Evolutionary conservation across 148 eudicot genomes (phyloP).

Genomic region (Persicaria tinctoria): DNA sequence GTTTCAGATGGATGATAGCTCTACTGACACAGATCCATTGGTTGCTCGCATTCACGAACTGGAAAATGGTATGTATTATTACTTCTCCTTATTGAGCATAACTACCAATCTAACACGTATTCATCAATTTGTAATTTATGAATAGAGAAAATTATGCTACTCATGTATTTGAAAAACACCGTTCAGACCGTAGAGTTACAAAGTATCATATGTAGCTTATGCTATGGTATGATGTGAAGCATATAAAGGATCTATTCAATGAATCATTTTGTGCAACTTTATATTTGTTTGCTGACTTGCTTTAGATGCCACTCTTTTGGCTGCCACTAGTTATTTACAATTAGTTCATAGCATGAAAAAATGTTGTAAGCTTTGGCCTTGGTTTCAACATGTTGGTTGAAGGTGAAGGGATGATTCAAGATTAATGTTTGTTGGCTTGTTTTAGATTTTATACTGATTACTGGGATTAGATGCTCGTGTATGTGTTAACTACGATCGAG

Average conservation of each 20-base stretch:
- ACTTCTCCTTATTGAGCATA: not conserved
- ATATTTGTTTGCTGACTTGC: not conserved
- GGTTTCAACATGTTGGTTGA: not conserved
- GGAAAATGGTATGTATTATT: slow-evolving; percentile 52
- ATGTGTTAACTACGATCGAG: not conserved
- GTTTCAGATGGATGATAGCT: slow-evolving; percentile 45
- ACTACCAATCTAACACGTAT: not conserved
- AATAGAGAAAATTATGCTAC: not conserved
- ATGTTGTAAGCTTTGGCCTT: not conserved
- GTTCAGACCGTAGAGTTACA: not conserved
- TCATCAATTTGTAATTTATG: not conserved
- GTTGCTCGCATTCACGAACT: slow-evolving; percentile 57
- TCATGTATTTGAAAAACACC: not conserved
- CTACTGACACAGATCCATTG: slow-evolving; percentile 40
- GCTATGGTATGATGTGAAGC: not conserved
- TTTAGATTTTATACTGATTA: no score
- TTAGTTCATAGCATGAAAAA: not conserved
- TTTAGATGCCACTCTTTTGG: no score
- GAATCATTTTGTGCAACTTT: not conserved
- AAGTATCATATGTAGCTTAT: not conserved
- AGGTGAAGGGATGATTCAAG: not conserved
- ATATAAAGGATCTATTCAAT: not conserved
- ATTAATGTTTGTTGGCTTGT: not conserved
- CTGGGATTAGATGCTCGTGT: not conserved
- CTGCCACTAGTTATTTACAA: not conserved